Conservation (phyloP, 768 basidiomycete species). For the Termitomyces sp. region DNA sequence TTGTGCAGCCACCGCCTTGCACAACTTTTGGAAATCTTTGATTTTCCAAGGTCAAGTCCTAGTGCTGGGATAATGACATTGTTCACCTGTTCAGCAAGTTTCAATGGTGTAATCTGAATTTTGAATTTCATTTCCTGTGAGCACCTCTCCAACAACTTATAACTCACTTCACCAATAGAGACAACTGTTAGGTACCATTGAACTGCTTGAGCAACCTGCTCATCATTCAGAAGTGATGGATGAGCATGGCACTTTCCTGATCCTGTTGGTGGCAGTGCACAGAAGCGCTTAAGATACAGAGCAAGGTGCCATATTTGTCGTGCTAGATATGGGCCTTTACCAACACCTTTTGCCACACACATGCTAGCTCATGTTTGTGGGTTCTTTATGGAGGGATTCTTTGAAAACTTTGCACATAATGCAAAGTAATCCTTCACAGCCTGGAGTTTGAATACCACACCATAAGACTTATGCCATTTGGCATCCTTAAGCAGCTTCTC, state of each 20-base stretch:
- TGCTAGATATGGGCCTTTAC: no score
- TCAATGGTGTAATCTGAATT: neutral
- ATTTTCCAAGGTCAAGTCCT: neutral
- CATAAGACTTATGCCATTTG: no score
- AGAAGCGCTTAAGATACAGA: slow-evolving; percentile 2
- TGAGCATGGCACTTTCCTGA: slow-evolving; percentile 14
- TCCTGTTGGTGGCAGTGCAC: slow-evolving; percentile 7
- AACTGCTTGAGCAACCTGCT: slow-evolving; percentile 10
- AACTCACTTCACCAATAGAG: slow-evolving; percentile 1
- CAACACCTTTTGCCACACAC: no score
- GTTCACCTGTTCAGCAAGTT: neutral
- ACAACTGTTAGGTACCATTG: slow-evolving; percentile 10
- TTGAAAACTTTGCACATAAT: no score
- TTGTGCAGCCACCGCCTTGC: neutral
- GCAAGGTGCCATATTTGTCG: neutral
- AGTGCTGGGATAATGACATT: neutral
- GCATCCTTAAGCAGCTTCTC: no score
- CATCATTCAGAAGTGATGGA: slow-evolving; percentile 15
- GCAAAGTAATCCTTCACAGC: no score
- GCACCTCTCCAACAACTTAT: no score
- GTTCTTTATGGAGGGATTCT: no score
- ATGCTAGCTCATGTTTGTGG: no score
- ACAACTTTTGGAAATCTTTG: neutral
- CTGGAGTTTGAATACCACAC: no score
- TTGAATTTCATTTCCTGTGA: neutral